These are phyloP conservation scores for Hypoxylon perforatum DNA, from an alignment of 495 filamentous ascomycete genomes.

Conservation along the genomic window DNA sequence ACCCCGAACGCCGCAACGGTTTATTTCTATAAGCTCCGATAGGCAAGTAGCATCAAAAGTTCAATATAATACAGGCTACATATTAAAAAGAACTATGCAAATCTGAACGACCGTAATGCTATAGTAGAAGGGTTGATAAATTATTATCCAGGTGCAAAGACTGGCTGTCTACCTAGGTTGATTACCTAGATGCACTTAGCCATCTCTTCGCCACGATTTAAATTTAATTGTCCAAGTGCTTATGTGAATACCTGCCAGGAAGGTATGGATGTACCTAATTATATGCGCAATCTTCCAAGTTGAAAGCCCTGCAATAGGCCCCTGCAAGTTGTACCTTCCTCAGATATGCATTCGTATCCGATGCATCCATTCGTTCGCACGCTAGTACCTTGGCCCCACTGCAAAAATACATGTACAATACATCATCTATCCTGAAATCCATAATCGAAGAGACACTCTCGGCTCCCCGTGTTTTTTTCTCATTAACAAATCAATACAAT, in stretches of 20 bases:
- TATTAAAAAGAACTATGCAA: too few species aligned
- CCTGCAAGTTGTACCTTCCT: constrained; percentile 3
- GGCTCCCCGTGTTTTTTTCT: constrained; percentile 29
- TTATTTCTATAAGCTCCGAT: not conserved
- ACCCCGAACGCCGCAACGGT: not conserved
- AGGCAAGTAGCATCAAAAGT: too few species aligned
- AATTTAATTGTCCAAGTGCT: not conserved
- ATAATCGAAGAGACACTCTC: constrained; percentile 6
- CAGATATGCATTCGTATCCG: too few species aligned
- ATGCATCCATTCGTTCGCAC: constrained; percentile 4
- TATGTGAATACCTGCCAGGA: not conserved
- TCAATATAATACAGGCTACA: too few species aligned
- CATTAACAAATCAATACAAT: constrained; percentile 36
- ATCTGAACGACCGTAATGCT: too few species aligned
- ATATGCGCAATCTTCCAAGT: too few species aligned
- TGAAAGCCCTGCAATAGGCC: too few species aligned
- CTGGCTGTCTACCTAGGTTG: not conserved
- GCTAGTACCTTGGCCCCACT: not conserved
- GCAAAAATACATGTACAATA: constrained; percentile 26
- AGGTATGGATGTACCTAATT: too few species aligned
- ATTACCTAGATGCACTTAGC: not conserved
- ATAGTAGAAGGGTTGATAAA: not conserved
- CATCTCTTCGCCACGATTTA: constrained; percentile 1
- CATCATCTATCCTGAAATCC: constrained; percentile 20
- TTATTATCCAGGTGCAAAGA: not conserved